phyloP scores from a whole-genome alignment of 208 protist species.

The Angomonas deanei region DNA sequence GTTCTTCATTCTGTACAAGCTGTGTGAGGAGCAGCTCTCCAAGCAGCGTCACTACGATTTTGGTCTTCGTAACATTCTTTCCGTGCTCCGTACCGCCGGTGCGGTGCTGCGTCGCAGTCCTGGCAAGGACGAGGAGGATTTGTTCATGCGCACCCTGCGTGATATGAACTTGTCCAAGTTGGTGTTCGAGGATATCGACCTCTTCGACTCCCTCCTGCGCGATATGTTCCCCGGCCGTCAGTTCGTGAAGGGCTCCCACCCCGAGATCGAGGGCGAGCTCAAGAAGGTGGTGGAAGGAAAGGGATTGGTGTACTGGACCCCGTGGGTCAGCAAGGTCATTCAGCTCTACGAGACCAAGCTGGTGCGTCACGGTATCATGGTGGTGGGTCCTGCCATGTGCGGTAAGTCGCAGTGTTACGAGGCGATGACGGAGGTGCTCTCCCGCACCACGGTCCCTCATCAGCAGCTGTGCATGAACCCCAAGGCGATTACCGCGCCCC shows the following conservation, averaged over 20 bases:
- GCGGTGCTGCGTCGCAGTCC: conserved; percentile 82
- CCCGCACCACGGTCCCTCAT: conserved; percentile 79
- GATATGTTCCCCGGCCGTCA: conserved; percentile 93
- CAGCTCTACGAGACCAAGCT: conserved; percentile 95
- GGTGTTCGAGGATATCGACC: conserved; percentile 95
- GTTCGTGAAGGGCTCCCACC: conserved; percentile 88
- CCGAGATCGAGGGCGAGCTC: conserved; percentile 90
- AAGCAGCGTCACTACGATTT: conserved; percentile 98
- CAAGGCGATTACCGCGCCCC: conserved; percentile 92
- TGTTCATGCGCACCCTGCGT: conserved; percentile 95
- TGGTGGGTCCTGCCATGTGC: conserved; percentile 91
- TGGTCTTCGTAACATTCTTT: conserved; percentile 97
- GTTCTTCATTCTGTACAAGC: conserved; percentile 92
- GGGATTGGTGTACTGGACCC: conserved; percentile 77
- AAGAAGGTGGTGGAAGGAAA: conserved; percentile 82
- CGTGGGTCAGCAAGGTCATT: conserved; percentile 91
- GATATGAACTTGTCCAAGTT: conserved; percentile 98
- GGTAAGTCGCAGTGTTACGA: conserved; percentile 94
- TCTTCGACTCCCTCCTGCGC: conserved; percentile 95
- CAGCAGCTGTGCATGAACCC: conserved; percentile 94
- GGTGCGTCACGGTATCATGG: conserved; percentile 94
- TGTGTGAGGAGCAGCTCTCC: conserved; percentile 98
- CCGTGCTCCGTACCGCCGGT: conserved; percentile 95
- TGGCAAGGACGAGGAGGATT: conserved; percentile 89
- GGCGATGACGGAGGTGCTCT: conserved; percentile 85